These are phyloP conservation scores for Corymbia citriodora DNA, from an alignment of 441 rosid genomes.

Conservation along the genomic window DNA sequence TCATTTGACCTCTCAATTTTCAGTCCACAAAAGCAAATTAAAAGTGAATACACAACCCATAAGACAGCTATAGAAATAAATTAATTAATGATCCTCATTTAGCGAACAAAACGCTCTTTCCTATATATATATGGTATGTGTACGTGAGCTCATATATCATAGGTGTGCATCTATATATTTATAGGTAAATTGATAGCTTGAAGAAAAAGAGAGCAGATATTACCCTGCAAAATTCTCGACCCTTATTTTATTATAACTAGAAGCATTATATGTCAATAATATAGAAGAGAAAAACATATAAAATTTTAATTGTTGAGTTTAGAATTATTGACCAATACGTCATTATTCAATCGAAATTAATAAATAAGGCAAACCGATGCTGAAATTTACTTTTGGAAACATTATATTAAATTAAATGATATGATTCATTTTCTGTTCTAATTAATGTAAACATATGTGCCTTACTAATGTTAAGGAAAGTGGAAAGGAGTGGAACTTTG, in stretches of 20 bases:
- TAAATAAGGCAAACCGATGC: not conserved
- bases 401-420: not conserved
- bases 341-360: not conserved
- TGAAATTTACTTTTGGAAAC: rapidly evolving
- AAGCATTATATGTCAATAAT: not conserved
- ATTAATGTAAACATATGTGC: not conserved
- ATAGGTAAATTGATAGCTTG: not conserved
- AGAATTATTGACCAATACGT: not conserved
- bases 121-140: not conserved
- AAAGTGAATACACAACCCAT: not conserved
- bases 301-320: not conserved
- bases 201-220: no score
- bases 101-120: not conserved
- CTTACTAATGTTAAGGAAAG: not conserved
- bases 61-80: not conserved
- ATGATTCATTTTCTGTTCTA: not conserved
- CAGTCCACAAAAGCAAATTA: not conserved
- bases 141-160: not conserved
- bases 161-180: not conserved
- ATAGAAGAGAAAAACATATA: not conserved
- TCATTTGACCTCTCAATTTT: not conserved
- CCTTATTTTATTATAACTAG: not conserved
- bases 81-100: no score
- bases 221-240: no score
- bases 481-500: not conserved